Base-by-base conservation (phyloP, 2,329 filamentous ascomycete species). In the Fusarium hostae region DNA sequence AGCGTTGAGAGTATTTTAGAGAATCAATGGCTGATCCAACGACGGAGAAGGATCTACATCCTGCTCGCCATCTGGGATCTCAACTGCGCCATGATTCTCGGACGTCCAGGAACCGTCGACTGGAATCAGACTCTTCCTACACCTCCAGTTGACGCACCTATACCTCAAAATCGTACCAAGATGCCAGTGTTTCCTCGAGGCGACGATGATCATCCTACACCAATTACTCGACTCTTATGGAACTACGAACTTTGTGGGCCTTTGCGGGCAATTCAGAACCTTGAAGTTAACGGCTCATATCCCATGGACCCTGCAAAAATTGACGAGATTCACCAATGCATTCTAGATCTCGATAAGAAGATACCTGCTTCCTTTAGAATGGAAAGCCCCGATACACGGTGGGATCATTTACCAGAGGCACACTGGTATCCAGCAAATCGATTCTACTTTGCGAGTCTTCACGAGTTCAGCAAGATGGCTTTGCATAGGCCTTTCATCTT, bases 401-500 rank as follows among this genome's bases (percentile, higher is more conserved):
- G 86, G 79, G 89, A 91, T 65, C 72, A 82, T 20, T 76, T 84
- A n/a, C 84, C 86, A 1, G 84, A 85, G n/a, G 85, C 85, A 66
- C 79, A 81, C 59, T 90, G 88, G 88, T 76, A 91, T 40, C 81
- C 81, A 15, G 76, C 80, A 55, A 80, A 82, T n/a, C 80, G 87
- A 41, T 80, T 82, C 62, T 81, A 83, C 52, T 75, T 86, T 54
- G 84, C 86, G 18, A 86, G 88, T 71, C 75, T 86, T 9, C 78
- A 83, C 15, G 81, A 84, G 1, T 89, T 90, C 75, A 85, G 86
- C 63, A 78, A 88, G 52, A 88, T 91, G 81, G 88, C 87, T 8
- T 81, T 91, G 41, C 89, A 91, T 67, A 83, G 89, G 28, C 88
- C 88, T 0, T 91, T 90, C 74, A 85, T 91, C 24, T 90, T 91